Conservation (phyloP, 106 monocot species). For the Dendrobium officinale region DNA sequence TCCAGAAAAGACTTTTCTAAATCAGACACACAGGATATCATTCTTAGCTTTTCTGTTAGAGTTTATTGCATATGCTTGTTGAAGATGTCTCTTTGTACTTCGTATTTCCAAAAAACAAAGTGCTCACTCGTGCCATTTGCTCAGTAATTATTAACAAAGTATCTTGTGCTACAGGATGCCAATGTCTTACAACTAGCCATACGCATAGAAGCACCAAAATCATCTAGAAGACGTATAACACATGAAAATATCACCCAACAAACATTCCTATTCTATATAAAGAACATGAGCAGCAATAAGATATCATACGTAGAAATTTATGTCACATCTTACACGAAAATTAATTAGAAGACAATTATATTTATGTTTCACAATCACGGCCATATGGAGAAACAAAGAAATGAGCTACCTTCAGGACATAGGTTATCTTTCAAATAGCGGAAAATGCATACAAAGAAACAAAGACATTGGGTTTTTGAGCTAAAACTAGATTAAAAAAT, state of each 20-base stretch:
- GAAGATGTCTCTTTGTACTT: neutral
- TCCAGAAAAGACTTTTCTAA: neutral
- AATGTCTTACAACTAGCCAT: no score
- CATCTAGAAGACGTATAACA: no score
- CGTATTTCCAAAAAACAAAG: neutral
- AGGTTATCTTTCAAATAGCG: neutral
- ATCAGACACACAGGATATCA: neutral
- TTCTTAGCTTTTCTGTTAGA: neutral
- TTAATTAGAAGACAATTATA: neutral
- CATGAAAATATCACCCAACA: no score
- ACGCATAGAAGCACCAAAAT: no score
- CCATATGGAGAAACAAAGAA: neutral
- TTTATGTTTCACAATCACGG: neutral
- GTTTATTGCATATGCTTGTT: neutral
- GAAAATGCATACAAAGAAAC: neutral
- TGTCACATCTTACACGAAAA: neutral
- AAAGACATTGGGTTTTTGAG: neutral
- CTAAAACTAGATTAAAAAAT: neutral
- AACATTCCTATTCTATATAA: neutral
- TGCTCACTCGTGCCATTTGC: neutral
- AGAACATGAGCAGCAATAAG: neutral
- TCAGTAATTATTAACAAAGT: neutral
- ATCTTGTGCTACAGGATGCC: neutral
- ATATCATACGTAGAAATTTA: neutral
- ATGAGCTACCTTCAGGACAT: neutral